A percentile compares a stretch with the other conserved stretches of the same genome.
These are phyloP conservation scores for Pseudonitzschia multistriata DNA, from an alignment of 108 stramenopile genomes.

Conservation along the genomic window DNA sequence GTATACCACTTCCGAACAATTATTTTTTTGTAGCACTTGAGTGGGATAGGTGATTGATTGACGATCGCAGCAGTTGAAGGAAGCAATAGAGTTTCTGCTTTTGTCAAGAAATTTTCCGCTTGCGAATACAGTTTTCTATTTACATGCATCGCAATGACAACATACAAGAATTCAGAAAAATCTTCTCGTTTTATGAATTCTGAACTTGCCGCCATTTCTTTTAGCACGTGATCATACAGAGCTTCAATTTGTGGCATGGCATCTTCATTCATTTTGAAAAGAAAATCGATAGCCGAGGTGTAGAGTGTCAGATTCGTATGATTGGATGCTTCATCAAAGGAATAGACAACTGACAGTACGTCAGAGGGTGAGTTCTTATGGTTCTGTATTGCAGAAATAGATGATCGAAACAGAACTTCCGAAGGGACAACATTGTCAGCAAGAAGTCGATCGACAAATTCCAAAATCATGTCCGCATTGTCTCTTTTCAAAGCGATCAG, in stretches of 20 bases:
- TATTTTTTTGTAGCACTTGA: conserved; percentile 21
- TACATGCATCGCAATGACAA: conserved; percentile 19
- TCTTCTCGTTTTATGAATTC: neutral
- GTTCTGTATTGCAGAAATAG: neutral
- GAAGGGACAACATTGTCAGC: neutral
- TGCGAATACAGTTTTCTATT: conserved; percentile 22
- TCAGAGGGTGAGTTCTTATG: neutral
- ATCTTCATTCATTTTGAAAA: conserved; percentile 13
- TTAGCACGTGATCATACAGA: conserved; percentile 16
- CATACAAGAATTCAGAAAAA: conserved; percentile 12
- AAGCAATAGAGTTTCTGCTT: conserved; percentile 23
- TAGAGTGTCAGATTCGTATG: conserved; percentile 13
- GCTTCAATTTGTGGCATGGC: neutral
- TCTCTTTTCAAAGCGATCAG: neutral
- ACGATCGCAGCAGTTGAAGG: neutral
- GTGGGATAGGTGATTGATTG: conserved; percentile 16
- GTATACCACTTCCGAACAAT: conserved; percentile 35
- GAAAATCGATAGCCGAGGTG: conserved; percentile 9
- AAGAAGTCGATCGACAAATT: conserved; percentile 1
- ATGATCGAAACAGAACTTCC: conserved; percentile 17
- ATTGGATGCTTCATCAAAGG: conserved; percentile 10
- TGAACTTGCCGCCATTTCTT: neutral
- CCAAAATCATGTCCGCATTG: neutral
- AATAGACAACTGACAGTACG: conserved; percentile 1
- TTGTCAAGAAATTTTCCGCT: conserved; percentile 19